Percentiles rank a stretch among this genome's conserved stretches.
phyloP scores from a whole-genome alignment of 257 asterid species.

The Craterostigma plantagineum region DNA sequence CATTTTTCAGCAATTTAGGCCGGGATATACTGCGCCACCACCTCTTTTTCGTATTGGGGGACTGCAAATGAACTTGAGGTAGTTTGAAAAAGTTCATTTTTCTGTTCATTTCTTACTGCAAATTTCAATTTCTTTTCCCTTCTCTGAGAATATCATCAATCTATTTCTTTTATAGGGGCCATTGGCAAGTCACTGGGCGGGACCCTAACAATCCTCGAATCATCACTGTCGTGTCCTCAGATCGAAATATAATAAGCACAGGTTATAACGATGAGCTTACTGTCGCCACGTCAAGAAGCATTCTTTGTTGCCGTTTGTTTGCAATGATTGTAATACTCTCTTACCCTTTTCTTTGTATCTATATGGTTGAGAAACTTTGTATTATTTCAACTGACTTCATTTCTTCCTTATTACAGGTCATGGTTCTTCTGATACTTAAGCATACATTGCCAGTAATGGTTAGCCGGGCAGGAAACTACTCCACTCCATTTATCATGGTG shows the following conservation, averaged over 20 bases:
- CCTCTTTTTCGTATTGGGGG: slow-evolving; percentile 40
- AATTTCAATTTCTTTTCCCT: background rate
- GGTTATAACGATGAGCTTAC: slow-evolving; percentile 23
- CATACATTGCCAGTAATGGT: slow-evolving; percentile 42
- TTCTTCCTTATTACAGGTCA: slow-evolving; percentile 20
- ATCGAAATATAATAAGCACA: slow-evolving; percentile 20
- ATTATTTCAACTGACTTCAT: background rate
- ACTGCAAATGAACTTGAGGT: slow-evolving; percentile 59
- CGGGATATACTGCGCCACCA: slow-evolving; percentile 64
- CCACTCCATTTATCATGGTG: slow-evolving; percentile 41
- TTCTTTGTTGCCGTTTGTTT: slow-evolving; percentile 31
- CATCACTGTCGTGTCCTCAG: slow-evolving; percentile 44
- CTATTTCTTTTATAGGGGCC: slow-evolving; percentile 24
- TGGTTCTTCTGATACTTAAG: slow-evolving; percentile 38
- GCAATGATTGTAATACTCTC: slow-evolving; percentile 30
- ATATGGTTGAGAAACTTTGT: background rate
- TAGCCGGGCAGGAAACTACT: slow-evolving; percentile 27
- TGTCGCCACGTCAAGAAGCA: slow-evolving; percentile 31
- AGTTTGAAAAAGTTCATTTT: background rate
- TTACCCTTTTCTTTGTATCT: slow-evolving; percentile 1
- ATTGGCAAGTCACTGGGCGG: slow-evolving; percentile 60
- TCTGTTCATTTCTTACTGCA: slow-evolving; percentile 7
- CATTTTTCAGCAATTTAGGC: slow-evolving; percentile 46
- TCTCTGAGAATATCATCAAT: background rate
- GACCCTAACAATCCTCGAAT: slow-evolving; percentile 32